Evolutionary conservation across 2,329 filamentous ascomycete genomes (phyloP).

Genomic region (Neofusicoccum umdonicola): DNA sequence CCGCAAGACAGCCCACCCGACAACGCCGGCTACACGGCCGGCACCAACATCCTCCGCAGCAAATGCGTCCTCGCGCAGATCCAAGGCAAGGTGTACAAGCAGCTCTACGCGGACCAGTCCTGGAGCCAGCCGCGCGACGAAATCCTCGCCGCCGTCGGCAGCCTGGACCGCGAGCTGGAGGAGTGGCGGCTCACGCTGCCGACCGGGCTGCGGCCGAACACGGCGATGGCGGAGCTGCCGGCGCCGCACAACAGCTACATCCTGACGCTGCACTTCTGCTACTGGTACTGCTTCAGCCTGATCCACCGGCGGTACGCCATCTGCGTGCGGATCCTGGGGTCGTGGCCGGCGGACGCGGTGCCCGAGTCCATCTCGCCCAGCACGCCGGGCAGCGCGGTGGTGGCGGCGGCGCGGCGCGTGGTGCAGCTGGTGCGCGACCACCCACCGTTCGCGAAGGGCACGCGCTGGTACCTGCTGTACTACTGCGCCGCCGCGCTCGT

Average conservation of each 20-base stretch:
- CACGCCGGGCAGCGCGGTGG: not conserved
- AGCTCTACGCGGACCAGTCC: not conserved
- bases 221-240: not conserved
- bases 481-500: not conserved
- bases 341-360: not conserved
- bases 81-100: not conserved
- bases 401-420: not conserved
- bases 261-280: not conserved
- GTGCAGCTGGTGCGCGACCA: not conserved
- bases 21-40: not conserved
- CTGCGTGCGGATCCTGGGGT: not conserved
- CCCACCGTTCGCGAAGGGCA: not conserved
- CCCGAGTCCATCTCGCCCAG: not conserved
- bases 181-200: not conserved
- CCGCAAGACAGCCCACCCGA: not conserved
- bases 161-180: not conserved
- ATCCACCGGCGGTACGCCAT: not conserved
- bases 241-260: not conserved
- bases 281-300: not conserved
- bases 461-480: not conserved
- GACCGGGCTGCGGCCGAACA: not conserved
- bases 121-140: not conserved
- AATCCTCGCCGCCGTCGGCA: not conserved
- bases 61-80: not conserved
- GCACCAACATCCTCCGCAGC: not conserved